These are phyloP conservation scores for Globisporangium takayamanum DNA, from an alignment of 352 stramenopile genomes.

Conservation along the genomic window DNA sequence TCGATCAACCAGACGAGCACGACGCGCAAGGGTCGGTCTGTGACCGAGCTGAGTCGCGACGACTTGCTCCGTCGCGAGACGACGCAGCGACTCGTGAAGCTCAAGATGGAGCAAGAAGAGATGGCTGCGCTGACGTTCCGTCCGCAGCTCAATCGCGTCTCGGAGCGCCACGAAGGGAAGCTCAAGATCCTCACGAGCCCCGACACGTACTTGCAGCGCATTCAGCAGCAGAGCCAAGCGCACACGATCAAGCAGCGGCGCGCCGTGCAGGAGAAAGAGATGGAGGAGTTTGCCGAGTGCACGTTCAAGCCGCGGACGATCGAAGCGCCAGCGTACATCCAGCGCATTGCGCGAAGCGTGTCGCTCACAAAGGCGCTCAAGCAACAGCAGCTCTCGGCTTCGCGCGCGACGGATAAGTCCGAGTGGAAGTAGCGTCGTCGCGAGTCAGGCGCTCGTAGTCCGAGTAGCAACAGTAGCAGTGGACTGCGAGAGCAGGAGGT, in stretches of 20 bases:
- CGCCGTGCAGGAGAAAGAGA: constrained; percentile 72
- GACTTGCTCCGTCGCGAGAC: constrained; percentile 74
- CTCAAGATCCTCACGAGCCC: constrained; percentile 77
- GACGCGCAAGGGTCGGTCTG: constrained; percentile 53
- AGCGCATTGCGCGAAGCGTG: constrained; percentile 76
- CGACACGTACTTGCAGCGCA: constrained; percentile 76
- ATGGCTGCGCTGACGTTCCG: constrained; percentile 78
- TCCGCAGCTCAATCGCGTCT: constrained; percentile 64
- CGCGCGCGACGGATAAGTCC: constrained; percentile 40
- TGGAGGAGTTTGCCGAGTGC: constrained; percentile 78
- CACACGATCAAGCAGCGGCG: constrained; percentile 68
- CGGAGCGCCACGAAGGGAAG: constrained; percentile 54
- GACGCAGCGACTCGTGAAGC: constrained; percentile 73
- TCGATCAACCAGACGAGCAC: constrained; percentile 69
- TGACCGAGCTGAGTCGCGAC: constrained; percentile 76
- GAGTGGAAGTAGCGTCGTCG: constrained; percentile 49
- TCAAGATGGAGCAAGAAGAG: constrained; percentile 86
- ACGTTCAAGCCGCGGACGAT: constrained; percentile 84
- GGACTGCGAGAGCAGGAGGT: not conserved
- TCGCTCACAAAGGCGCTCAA: constrained; percentile 62
- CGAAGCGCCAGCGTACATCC: constrained; percentile 73
- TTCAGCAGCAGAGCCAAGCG: constrained; percentile 72
- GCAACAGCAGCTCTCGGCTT: constrained; percentile 39
- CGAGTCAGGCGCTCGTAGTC: not conserved
- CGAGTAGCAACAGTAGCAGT: not conserved